These are phyloP conservation scores for Paspalum vaginatum DNA, from an alignment of 176 grass and related monocot species.

Conservation along the genomic window DNA sequence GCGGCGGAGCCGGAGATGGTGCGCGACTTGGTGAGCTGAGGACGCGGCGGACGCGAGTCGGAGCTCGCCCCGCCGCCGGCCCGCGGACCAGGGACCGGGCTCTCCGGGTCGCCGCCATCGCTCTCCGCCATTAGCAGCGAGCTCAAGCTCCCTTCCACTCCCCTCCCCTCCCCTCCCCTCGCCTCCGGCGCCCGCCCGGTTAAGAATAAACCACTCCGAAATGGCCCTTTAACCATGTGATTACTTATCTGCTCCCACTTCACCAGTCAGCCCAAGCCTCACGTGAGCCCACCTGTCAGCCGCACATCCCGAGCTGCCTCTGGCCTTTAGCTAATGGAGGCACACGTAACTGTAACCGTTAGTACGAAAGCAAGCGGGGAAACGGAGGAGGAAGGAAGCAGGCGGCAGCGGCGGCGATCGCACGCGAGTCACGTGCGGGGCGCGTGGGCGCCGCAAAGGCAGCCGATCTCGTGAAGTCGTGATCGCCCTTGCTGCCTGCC, in stretches of 20 bases:
- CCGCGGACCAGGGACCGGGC: slow-evolving; percentile 10
- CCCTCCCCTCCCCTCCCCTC: no score
- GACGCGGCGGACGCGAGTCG: slow-evolving; percentile 37
- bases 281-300: background rate
- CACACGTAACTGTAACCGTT: background rate
- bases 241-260: slow-evolving; percentile 13
- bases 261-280: background rate
- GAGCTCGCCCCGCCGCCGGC: slow-evolving; percentile 18
- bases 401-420: slow-evolving; percentile 8
- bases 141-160: slow-evolving; percentile 24
- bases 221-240: slow-evolving; percentile 39
- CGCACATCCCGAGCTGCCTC: background rate
- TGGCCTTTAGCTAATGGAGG: slow-evolving; percentile 17
- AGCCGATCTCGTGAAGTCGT: slow-evolving; percentile 34
- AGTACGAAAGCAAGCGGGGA: background rate
- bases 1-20: slow-evolving; percentile 40
- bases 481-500: slow-evolving; percentile 16
- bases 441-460: slow-evolving; percentile 38
- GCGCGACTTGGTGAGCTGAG: slow-evolving; percentile 55
- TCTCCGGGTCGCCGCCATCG: slow-evolving; percentile 45
- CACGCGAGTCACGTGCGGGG: slow-evolving; percentile 39
- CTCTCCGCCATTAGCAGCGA: slow-evolving; percentile 62
- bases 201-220: slow-evolving; percentile 30
- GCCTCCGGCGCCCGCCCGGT: slow-evolving; percentile 29
- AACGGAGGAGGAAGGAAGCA: background rate